Conservation (phyloP, 2,329 filamentous ascomycete species). For the Didymella pinodella region DNA sequence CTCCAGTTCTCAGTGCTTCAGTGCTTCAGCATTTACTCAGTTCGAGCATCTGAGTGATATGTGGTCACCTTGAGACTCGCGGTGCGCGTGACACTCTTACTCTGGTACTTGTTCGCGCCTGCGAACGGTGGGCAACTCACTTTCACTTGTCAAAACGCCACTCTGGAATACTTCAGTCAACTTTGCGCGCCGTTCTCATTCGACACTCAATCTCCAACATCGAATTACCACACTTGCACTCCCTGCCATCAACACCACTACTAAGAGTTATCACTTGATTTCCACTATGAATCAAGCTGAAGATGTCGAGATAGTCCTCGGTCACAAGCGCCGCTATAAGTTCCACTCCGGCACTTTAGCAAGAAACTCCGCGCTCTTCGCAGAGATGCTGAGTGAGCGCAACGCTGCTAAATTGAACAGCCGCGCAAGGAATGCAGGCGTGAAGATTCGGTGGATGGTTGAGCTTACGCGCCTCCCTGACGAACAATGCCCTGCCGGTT, state of each 20-base stretch:
- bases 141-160: too few species aligned
- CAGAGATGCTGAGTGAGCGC: constrained; percentile 40
- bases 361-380: constrained; percentile 43
- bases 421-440: constrained; percentile 34
- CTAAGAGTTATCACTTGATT: not conserved
- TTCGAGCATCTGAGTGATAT: too few species aligned
- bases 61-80: too few species aligned
- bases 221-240: too few species aligned
- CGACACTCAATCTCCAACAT: too few species aligned
- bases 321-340: constrained; percentile 39
- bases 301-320: constrained; percentile 46
- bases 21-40: too few species aligned
- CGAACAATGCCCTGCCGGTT: constrained; percentile 31
- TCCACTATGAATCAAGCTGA: constrained; percentile 44
- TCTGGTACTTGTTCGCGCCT: too few species aligned
- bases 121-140: too few species aligned
- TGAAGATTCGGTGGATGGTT: constrained; percentile 45
- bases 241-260: not conserved
- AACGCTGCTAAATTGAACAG: constrained; percentile 39
- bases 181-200: too few species aligned
- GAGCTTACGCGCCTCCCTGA: constrained; percentile 39
- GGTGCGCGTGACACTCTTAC: too few species aligned
- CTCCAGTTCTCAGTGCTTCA: too few species aligned
- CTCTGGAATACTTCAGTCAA: too few species aligned
- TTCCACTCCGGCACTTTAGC: constrained; percentile 49